A percentile compares a stretch with the other conserved stretches of the same genome.
Evolutionary conservation across 495 filamentous ascomycete species (phyloP).

Genomic region (Xylaria sp.): DNA sequence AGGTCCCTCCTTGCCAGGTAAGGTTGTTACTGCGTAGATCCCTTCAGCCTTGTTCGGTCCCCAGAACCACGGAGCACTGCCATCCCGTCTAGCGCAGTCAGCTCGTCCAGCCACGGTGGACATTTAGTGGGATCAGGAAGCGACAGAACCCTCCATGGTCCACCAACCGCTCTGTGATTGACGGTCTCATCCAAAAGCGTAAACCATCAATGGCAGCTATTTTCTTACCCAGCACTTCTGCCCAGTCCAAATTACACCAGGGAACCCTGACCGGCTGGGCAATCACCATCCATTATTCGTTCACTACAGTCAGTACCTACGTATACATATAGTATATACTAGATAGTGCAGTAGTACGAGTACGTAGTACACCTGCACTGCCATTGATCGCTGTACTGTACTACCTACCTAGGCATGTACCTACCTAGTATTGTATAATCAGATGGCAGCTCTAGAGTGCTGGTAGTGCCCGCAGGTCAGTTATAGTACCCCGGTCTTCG

Average conservation of each 20-base stretch:
- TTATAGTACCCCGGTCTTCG: not conserved
- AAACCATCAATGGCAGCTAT: slow-evolving; percentile 8
- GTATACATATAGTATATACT: too few species aligned
- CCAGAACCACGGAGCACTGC: slow-evolving; percentile 13
- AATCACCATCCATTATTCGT: not conserved
- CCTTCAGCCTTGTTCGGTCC: slow-evolving; percentile 24
- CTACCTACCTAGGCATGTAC: too few species aligned
- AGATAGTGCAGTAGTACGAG: too few species aligned
- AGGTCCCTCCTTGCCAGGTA: not conserved
- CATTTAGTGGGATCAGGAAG: slow-evolving; percentile 7
- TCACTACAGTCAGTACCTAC: too few species aligned
- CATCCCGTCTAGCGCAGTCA: slow-evolving; percentile 21
- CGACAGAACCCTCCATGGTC: not conserved
- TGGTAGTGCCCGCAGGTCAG: not conserved
- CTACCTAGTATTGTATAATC: too few species aligned
- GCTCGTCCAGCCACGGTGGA: slow-evolving; percentile 19
- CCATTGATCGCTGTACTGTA: not conserved
- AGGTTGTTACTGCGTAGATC: too few species aligned
- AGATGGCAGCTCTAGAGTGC: not conserved
- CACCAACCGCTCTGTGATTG: not conserved
- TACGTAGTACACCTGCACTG: not conserved
- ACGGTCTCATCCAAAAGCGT: not conserved
- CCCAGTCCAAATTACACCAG: not conserved
- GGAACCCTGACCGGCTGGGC: slow-evolving; percentile 7
- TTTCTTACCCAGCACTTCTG: slow-evolving; percentile 20